A percentile compares a stretch with the other conserved stretches of the same genome.
Conservation (phyloP, 805 yeast species). For the Ogataea polymorpha region DNA sequence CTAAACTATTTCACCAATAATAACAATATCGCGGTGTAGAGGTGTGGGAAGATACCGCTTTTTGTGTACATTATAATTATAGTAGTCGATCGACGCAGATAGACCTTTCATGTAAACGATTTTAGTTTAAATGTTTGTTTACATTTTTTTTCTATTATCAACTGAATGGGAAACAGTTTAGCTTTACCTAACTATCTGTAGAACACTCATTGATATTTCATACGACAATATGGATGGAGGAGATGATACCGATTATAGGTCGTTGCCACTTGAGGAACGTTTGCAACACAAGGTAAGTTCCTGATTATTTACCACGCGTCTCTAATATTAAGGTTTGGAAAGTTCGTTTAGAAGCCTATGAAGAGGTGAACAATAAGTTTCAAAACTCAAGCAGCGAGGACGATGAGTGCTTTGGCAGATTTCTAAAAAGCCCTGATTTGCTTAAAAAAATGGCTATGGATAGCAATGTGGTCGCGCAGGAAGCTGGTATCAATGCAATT, state of each 20-base stretch:
- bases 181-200: too few relatives aligned
- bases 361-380: constrained; percentile 54
- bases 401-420: constrained; percentile 53
- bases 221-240: constrained; percentile 2
- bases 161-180: constrained; percentile 4
- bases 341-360: constrained; percentile 77
- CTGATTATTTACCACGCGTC: constrained; percentile 1
- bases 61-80: too few relatives aligned
- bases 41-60: too few relatives aligned
- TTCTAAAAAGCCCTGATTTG: constrained; percentile 49
- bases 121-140: constrained; percentile 1
- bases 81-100: constrained; percentile 1
- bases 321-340: constrained; percentile 58
- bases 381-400: constrained; percentile 49
- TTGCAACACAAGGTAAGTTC: constrained; percentile 54
- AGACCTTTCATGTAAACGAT: not conserved
- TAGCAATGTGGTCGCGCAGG: constrained; percentile 89
- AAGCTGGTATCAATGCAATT: constrained; percentile 64
- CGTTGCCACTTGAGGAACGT: constrained; percentile 64
- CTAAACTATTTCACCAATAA: too few relatives aligned
- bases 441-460: constrained; percentile 65
- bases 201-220: not conserved
- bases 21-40: too few relatives aligned
- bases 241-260: constrained; percentile 59
- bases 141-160: constrained; percentile 1